Evolutionary conservation across 805 yeast genomes (phyloP).

Genomic region (Kluyveromyces aestuarii): DNA sequence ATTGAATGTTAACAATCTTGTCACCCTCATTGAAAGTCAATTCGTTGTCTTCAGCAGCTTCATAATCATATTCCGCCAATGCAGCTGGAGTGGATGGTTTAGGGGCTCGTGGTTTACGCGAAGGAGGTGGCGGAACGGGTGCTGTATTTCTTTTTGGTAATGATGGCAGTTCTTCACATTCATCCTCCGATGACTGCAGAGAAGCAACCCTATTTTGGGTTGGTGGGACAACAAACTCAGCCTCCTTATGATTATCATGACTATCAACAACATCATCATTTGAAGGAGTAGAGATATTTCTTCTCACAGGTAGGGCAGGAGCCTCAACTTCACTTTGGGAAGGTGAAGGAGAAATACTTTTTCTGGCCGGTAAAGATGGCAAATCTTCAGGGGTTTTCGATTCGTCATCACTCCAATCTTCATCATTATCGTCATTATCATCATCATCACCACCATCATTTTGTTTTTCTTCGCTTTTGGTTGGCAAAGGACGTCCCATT

Average conservation of each 20-base stretch:
- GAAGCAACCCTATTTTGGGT: not conserved
- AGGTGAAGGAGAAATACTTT: conserved; percentile 20
- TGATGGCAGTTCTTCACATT: conserved; percentile 9
- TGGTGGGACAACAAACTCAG: not conserved
- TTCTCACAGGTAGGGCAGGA: conserved; percentile 9
- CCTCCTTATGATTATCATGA: no score
- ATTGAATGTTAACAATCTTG: conserved; percentile 68
- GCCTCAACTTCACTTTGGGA: conserved; percentile 9
- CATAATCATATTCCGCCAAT: conserved; percentile 79
- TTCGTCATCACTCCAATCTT: not conserved
- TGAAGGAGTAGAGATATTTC: conserved; percentile 7
- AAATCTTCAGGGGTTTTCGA: not conserved
- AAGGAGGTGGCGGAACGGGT: conserved; percentile 24
- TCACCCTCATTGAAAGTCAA: conserved; percentile 80
- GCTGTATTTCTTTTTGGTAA: conserved; percentile 16
- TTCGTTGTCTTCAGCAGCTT: conserved; percentile 89
- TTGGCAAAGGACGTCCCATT: conserved; percentile 1
- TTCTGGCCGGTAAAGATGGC: conserved; percentile 17
- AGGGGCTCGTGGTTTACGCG: conserved; percentile 13
- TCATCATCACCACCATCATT: not conserved
- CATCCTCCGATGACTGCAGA: not conserved
- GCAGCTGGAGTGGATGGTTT: conserved; percentile 37
- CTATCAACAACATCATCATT: conserved; percentile 13
- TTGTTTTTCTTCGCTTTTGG: not conserved
- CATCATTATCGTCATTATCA: no score